Evolutionary conservation across 2,329 filamentous ascomycete species (phyloP).

Genomic region (Pezicula carpinea): DNA sequence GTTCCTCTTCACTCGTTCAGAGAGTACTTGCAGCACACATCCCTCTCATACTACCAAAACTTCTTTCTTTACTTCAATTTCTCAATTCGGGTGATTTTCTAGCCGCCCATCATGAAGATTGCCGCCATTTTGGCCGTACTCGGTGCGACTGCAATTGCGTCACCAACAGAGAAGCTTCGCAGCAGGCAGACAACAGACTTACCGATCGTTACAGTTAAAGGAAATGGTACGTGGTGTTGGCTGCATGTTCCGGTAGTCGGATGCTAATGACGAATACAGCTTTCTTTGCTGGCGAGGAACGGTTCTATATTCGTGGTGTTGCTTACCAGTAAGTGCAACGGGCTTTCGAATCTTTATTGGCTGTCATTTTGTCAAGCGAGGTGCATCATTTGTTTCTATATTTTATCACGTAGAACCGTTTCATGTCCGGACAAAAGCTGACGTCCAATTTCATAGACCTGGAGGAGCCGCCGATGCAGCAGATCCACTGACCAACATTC

Average conservation of each 20-base stretch:
- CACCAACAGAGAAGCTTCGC: not conserved
- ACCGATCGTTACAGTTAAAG: slow-evolving; percentile 1
- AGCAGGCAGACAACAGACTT: not conserved
- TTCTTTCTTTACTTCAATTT: not conserved
- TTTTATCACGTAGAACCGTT: too few species aligned
- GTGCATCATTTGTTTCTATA: too few species aligned
- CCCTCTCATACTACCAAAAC: not conserved
- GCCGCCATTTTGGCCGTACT: not conserved
- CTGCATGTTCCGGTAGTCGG: too few species aligned
- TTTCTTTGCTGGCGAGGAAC: not conserved
- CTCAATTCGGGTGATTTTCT: not conserved
- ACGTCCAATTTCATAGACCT: not conserved
- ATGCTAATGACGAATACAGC: not conserved
- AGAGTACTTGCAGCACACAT: too few species aligned
- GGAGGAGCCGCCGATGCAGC: not conserved
- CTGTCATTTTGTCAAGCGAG: too few species aligned
- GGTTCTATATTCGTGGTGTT: slow-evolving; percentile 1
- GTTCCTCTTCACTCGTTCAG: too few species aligned
- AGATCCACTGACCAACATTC: not conserved
- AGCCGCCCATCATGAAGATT: not conserved
- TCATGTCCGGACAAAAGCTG: too few species aligned
- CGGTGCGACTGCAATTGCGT: not conserved
- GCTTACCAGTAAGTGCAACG: not conserved
- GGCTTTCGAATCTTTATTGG: too few species aligned
- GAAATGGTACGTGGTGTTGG: not conserved